Evolutionary conservation across 305 asterid genomes (phyloP).

Genomic region (Fraxinus dipetala): DNA sequence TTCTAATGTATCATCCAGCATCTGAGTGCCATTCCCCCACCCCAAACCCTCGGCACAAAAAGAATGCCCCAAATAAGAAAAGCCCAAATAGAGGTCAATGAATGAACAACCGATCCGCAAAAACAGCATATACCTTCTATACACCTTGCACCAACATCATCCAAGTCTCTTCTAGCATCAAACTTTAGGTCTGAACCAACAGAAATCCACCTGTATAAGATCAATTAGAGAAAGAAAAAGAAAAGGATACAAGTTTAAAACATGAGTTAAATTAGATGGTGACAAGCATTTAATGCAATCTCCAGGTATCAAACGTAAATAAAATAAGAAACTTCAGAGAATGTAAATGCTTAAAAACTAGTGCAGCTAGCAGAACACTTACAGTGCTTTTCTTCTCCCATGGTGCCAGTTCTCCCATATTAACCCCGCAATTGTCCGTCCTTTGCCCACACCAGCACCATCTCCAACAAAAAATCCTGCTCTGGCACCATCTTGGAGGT

Average conservation of each 20-base stretch:
- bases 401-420: slow-evolving; percentile 99
- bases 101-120: not conserved
- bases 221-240: slow-evolving; percentile 24
- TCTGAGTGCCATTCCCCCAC: slow-evolving; percentile 7
- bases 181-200: slow-evolving; percentile 96
- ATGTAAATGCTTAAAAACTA: slow-evolving; percentile 15
- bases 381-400: slow-evolving; percentile 86
- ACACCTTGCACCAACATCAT: slow-evolving; percentile 84
- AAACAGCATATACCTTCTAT: slow-evolving; percentile 60
- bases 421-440: slow-evolving; percentile 94
- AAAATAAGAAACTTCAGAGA: slow-evolving; percentile 17
- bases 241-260: slow-evolving; percentile 3
- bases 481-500: slow-evolving; percentile 76
- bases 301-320: not conserved
- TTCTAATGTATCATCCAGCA: slow-evolving; percentile 20
- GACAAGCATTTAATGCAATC: slow-evolving; percentile 18
- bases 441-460: slow-evolving; percentile 99
- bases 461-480: slow-evolving; percentile 99
- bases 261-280: slow-evolving; percentile 3
- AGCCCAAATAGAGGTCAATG: not conserved
- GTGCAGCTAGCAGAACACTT: slow-evolving; percentile 33
- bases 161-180: slow-evolving; percentile 95
- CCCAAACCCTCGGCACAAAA: not conserved
- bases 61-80: not conserved
- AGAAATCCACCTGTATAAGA: slow-evolving; percentile 87